These are phyloP conservation scores for Thuidium tamariscinum DNA, from an alignment of 225 moss, liverwort and hornwort species.

Conservation along the genomic window DNA sequence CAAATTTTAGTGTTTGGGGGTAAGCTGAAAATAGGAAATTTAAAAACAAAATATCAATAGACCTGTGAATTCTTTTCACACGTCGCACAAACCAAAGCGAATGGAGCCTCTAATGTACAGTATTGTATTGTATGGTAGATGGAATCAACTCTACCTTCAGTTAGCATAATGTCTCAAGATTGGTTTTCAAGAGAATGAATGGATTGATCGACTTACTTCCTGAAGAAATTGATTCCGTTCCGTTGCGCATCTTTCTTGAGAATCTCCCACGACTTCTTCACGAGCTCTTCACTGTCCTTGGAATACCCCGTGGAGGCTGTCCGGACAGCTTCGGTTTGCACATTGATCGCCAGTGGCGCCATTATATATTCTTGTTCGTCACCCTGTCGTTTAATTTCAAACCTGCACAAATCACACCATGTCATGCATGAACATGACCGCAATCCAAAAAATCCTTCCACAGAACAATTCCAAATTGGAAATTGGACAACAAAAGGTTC, in stretches of 20 bases:
- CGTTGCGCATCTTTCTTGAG: slow-evolving; percentile 25
- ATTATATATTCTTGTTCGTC: background rate
- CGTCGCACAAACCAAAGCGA: too few species aligned
- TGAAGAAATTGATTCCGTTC: slow-evolving; percentile 34
- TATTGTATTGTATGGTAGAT: too few species aligned
- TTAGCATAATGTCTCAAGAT: background rate
- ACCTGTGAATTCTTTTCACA: too few species aligned
- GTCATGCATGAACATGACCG: background rate
- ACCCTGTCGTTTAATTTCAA: background rate
- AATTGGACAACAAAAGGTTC: background rate
- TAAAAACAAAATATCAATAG: too few species aligned
- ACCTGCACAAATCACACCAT: background rate
- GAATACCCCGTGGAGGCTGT: background rate
- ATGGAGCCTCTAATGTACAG: too few species aligned
- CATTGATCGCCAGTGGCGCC: background rate
- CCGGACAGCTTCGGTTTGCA: background rate
- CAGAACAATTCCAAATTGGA: background rate
- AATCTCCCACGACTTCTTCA: slow-evolving; percentile 45
- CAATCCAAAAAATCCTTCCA: background rate
- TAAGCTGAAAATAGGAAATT: too few species aligned
- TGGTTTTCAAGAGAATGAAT: background rate
- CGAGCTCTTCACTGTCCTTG: slow-evolving; percentile 22
- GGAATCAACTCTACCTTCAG: background rate
- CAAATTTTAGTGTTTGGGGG: background rate
- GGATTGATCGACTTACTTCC: background rate